Percentiles rank a stretch among this genome's conserved stretches.
Evolutionary conservation across 169 alveolate genomes (phyloP).

Genomic region (Perkinsus chesapeaki): DNA sequence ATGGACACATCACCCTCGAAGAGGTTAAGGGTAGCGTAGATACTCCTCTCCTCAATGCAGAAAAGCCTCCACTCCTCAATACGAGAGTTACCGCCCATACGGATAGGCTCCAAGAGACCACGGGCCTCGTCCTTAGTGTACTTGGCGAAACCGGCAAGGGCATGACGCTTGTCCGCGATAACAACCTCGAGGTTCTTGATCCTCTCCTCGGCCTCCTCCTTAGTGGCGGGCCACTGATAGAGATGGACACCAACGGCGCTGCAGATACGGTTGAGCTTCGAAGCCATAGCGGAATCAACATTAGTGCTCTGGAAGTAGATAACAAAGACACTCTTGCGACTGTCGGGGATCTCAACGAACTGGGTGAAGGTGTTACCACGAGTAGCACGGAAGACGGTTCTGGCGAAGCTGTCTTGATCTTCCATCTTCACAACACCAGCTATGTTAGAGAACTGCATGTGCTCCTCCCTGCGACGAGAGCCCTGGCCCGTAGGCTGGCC

Average conservation of each 20-base stretch:
- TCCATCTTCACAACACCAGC: slow-evolving; percentile 85
- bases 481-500: not conserved
- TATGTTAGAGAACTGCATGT: slow-evolving; percentile 60
- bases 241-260: slow-evolving; percentile 76
- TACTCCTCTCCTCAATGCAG: slow-evolving; percentile 84
- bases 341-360: slow-evolving; percentile 72
- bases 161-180: slow-evolving; percentile 73
- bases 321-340: slow-evolving; percentile 79
- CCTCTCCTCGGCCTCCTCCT: slow-evolving; percentile 46
- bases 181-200: slow-evolving; percentile 51
- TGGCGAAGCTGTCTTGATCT: slow-evolving; percentile 81
- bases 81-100: slow-evolving; percentile 71
- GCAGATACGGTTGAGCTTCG: slow-evolving; percentile 81
- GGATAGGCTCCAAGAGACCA: slow-evolving; percentile 60
- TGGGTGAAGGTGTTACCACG: slow-evolving; percentile 90
- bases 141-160: slow-evolving; percentile 74
- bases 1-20: slow-evolving; percentile 81
- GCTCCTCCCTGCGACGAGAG: not conserved
- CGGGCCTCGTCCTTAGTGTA: slow-evolving; percentile 70
- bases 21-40: slow-evolving; percentile 81
- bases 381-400: slow-evolving; percentile 90
- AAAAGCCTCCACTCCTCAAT: slow-evolving; percentile 87
- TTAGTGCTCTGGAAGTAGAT: slow-evolving; percentile 79
- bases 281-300: slow-evolving; percentile 68
- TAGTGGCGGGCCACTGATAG: slow-evolving; percentile 72